These are phyloP conservation scores for Amanita rimosa DNA, from an alignment of 768 basidiomycete species.

Conservation along the genomic window DNA sequence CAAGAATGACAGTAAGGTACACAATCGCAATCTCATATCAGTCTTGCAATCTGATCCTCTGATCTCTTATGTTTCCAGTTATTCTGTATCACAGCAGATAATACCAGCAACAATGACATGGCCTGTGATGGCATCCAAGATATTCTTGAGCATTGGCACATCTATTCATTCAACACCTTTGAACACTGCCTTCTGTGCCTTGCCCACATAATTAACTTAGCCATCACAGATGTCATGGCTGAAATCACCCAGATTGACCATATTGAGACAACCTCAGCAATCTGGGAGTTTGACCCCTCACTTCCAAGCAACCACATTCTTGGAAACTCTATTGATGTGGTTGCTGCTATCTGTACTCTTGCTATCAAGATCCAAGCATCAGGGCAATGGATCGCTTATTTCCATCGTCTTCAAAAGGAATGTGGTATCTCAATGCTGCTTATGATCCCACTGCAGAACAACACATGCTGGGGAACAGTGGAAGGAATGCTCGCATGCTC, in stretches of 20 bases:
- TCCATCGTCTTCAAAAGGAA: slow-evolving; percentile 11
- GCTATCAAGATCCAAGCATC: slow-evolving; percentile 15
- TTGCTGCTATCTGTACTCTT: slow-evolving; percentile 17
- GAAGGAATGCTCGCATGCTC: slow-evolving; percentile 12
- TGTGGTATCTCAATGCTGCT: slow-evolving; percentile 9
- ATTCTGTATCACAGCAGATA: slow-evolving; percentile 14
- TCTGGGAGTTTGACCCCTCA: slow-evolving; percentile 23
- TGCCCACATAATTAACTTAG: slow-evolving; percentile 19
- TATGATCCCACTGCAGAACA: slow-evolving; percentile 12
- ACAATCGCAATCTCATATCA: slow-evolving; percentile 1
- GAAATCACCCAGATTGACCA: slow-evolving; percentile 17
- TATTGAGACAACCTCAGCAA: slow-evolving; percentile 16
- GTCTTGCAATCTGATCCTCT: background rate
- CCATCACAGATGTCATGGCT: slow-evolving; percentile 15
- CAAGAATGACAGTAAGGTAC: slow-evolving; percentile 12
- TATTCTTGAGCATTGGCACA: slow-evolving; percentile 4
- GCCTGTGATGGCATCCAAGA: slow-evolving; percentile 7
- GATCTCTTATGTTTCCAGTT: slow-evolving; percentile 9
- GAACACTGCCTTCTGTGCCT: slow-evolving; percentile 16
- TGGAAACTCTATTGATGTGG: slow-evolving; percentile 16
- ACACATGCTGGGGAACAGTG: slow-evolving; percentile 15
- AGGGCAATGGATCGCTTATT: slow-evolving; percentile 12
- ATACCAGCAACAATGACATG: slow-evolving; percentile 15
- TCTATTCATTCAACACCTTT: slow-evolving; percentile 9
- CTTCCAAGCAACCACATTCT: slow-evolving; percentile 15